Base-by-base conservation (phyloP, 2,329 filamentous ascomycete species). In the Pseudogymnoascus sp. region DNA sequence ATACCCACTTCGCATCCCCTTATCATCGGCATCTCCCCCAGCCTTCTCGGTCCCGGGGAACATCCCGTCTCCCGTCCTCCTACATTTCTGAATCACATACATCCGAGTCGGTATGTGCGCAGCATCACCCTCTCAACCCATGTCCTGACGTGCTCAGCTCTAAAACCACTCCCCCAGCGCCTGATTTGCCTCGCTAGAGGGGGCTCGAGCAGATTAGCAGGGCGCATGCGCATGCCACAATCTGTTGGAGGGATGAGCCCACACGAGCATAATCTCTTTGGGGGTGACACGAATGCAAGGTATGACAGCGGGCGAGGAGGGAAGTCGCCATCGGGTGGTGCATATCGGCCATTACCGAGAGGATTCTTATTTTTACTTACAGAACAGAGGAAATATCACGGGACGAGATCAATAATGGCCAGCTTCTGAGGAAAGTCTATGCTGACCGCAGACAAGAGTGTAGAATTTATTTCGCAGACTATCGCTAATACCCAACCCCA, bases 401-500 rank as follows among this genome's bases (percentile, higher is more conserved):
- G 5, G 21, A 13, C 11, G 10, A 10, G 37, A 17, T 39, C n/a
- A 37, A 13, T 6, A 4, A 40, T 40, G n/a, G 21, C 2, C 21
- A 21, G 21, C 21, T 21, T 21, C 4, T 21, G 21, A 21, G 21
- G 21, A 21, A 21, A 21, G 21, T 21, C 21, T 21, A 41, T 44
- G 35, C 7, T 26, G 11, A 26, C 26, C 41, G 21, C 21, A 29
- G 44, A 50, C 44, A 50, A 31, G 26, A 31, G 44, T 31, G 26
- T 50, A 31, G 24, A 10, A 50, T 31, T 50, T 50, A 50, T 50
- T 50, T 24, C 44, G 44, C 44, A 15, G 5, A 31, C 44, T 37
- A 35, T 10, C 5, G 2, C n/a, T 31, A 5, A 31, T 35, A 57
- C 15, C 11, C 41, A n/a, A 63, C 60, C 64, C 62, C 11, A 29